Evolutionary conservation across 2,329 filamentous ascomycete species (phyloP).

Genomic region (Claviceps sp.): DNA sequence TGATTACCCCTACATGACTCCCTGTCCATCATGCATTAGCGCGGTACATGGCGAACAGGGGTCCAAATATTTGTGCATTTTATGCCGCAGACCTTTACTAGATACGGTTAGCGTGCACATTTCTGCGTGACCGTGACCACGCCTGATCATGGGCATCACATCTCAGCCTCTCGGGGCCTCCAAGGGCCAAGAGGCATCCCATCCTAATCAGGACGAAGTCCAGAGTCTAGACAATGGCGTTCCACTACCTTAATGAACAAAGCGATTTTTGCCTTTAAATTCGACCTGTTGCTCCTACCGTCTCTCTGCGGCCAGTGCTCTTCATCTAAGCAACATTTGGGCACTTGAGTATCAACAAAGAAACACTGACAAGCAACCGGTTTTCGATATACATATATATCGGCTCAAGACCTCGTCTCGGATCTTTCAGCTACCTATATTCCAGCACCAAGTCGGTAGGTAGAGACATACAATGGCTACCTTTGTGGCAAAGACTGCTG

Average conservation of each 20-base stretch:
- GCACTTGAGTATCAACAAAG: background rate
- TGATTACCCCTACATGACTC: too few species aligned
- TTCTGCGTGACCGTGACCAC: too few species aligned
- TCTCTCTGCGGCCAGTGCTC: background rate
- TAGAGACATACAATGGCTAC: constrained; percentile 31
- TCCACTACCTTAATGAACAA: too few species aligned
- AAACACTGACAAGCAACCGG: background rate
- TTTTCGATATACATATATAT: background rate
- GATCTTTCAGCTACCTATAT: background rate
- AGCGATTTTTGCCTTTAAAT: background rate
- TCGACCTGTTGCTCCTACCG: background rate
- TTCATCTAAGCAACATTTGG: background rate
- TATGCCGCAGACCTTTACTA: too few species aligned
- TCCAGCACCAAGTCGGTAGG: background rate
- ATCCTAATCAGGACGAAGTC: background rate
- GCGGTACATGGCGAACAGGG: too few species aligned
- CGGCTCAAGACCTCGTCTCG: background rate
- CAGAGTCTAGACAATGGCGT: background rate
- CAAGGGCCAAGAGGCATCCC: background rate
- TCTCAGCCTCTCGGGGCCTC: background rate
- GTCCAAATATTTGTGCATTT: too few species aligned
- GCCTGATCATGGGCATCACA: constrained; percentile 12
- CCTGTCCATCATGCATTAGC: too few species aligned
- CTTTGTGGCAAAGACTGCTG: constrained; percentile 38
- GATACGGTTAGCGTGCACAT: too few species aligned